A percentile compares a stretch with the other conserved stretches of the same genome.
These are phyloP conservation scores for Acidiella bohemica DNA, from an alignment of 495 filamentous ascomycete species.

Conservation along the genomic window DNA sequence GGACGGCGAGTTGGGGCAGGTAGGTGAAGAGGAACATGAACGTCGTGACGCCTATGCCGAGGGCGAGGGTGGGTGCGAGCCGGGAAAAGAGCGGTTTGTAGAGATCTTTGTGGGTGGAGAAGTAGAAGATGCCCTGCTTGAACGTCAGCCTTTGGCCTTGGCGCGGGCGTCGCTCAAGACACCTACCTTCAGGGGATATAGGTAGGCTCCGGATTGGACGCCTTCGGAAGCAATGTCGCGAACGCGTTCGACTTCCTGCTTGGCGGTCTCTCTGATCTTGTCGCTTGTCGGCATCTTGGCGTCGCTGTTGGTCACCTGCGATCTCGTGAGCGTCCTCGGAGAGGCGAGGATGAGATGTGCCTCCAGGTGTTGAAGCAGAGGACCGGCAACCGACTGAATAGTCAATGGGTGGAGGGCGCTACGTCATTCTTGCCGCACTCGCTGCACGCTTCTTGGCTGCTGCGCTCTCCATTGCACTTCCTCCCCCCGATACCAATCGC, in stretches of 20 bases:
- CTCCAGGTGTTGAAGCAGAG: too few relatives aligned
- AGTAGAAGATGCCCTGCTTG: slow-evolving; percentile 65
- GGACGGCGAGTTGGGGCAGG: slow-evolving; percentile 67
- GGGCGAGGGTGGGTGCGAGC: slow-evolving; percentile 39
- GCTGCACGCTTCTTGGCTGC: too few relatives aligned
- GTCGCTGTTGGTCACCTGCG: too few relatives aligned
- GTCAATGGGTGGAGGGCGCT: too few relatives aligned
- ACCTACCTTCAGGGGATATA: slow-evolving; percentile 69
- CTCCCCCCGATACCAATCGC: too few relatives aligned
- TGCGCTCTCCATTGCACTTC: too few relatives aligned
- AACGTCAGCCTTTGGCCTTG: neutral
- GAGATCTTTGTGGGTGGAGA: slow-evolving; percentile 47
- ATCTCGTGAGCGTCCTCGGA: too few relatives aligned
- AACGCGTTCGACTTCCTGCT: slow-evolving; percentile 45
- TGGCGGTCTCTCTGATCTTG: slow-evolving; percentile 28
- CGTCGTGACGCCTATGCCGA: slow-evolving; percentile 28
- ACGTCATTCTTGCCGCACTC: too few relatives aligned
- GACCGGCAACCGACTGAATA: too few relatives aligned
- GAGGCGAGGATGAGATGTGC: too few relatives aligned
- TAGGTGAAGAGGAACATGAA: slow-evolving; percentile 83
- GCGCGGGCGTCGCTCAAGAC: neutral
- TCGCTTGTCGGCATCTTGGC: slow-evolving; percentile 10
- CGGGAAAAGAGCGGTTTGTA: slow-evolving; percentile 56
- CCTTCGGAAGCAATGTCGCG: slow-evolving; percentile 45
- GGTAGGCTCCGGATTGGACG: slow-evolving; percentile 58